Evolutionary conservation across 2,329 filamentous ascomycete genomes (phyloP).

Genomic region (Phoma sp.): DNA sequence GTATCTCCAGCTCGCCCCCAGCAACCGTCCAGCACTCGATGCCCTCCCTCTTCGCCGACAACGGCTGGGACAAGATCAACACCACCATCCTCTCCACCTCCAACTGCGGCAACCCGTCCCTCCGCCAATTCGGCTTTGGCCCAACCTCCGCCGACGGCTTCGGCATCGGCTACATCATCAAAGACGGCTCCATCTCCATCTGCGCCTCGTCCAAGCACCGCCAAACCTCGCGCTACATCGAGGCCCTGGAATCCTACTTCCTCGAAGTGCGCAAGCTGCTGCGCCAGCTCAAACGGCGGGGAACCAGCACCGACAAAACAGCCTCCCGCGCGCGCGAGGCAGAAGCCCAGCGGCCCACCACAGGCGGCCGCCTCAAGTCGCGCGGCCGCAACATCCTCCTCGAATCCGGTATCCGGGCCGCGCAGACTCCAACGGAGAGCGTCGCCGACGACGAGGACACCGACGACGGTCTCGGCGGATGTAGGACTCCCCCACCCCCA

Average conservation of each 20-base stretch:
- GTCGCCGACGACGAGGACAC: constrained; percentile 72
- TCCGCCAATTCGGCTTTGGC: constrained; percentile 95
- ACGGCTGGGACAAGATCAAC: constrained; percentile 94
- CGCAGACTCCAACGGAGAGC: constrained; percentile 66
- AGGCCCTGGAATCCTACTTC: constrained; percentile 87
- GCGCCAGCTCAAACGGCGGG: constrained; percentile 67
- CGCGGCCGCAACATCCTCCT: constrained; percentile 74
- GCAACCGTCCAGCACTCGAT: constrained; percentile 57
- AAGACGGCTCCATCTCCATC: constrained; percentile 87
- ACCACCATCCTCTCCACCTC: constrained; percentile 93
- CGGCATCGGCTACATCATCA: constrained; percentile 99
- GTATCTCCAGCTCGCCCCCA: constrained; percentile 59
- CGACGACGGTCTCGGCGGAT: constrained; percentile 88
- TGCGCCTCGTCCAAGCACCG: constrained; percentile 93
- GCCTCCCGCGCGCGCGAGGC: constrained; percentile 67
- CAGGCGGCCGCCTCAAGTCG: constrained; percentile 65
- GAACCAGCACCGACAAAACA: constrained; percentile 58
- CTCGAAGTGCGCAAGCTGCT: constrained; percentile 87
- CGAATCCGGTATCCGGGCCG: constrained; percentile 54
- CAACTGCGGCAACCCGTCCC: constrained; percentile 96
- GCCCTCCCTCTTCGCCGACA: constrained; percentile 83
- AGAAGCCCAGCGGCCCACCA: constrained; percentile 54
- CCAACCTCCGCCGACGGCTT: constrained; percentile 94
- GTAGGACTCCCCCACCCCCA: constrained; percentile 58
- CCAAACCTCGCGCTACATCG: constrained; percentile 88